Evolutionary conservation across 768 basidiomycete species (phyloP), one percentile per base, ranked within the genome.

Genomic region (Suillus americanus): DNA sequence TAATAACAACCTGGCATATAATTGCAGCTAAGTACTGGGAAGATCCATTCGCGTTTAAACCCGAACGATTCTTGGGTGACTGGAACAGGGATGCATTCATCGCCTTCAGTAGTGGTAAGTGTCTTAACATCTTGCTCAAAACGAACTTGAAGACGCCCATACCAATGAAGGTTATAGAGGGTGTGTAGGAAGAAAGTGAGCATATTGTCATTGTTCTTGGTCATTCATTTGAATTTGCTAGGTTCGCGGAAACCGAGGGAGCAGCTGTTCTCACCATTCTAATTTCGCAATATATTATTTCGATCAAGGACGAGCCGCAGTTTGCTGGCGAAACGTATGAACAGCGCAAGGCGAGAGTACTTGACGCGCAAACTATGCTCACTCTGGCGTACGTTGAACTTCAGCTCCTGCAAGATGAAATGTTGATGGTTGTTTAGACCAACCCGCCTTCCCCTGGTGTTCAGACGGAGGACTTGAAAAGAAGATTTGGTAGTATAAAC

Each of bases 41-140:
- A 6, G 76, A 80, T 37, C 79, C 80, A 1, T 51, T 72, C 28
- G 67, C 64, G 14, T 81, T 80, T 70, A 75, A 72, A 25, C 80
- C 79, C 0, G 76, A 78, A 33, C 79, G 85, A 8, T 86, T 86
- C 75, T 71, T 85, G n/a, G 78, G 77, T 41, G 81, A 85, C 55
- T 87, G 83, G 80, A 79, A 82, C 25, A 77, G 79, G 41, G 85
- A 86, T 67, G 86, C 85, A 0, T 86, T 85, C 68, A 45, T 84
- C 33, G 83, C 85, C 4, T 86, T 86, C 69, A 83, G 81, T 62
- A 75, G 71, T 53, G 83, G 83, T 76, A 61, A 62, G 73, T 65
- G 25, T n/a, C n/a, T 12, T 5, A 12, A 23, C 9, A 18, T 25
- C 18, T 23, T 51, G 18, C 16, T 35, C 57, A 56, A 14, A 59